Percentiles rank a stretch among this genome's conserved stretches.
Conservation (phyloP, 805 yeast genomes). For the Clavispora fructus region DNA sequence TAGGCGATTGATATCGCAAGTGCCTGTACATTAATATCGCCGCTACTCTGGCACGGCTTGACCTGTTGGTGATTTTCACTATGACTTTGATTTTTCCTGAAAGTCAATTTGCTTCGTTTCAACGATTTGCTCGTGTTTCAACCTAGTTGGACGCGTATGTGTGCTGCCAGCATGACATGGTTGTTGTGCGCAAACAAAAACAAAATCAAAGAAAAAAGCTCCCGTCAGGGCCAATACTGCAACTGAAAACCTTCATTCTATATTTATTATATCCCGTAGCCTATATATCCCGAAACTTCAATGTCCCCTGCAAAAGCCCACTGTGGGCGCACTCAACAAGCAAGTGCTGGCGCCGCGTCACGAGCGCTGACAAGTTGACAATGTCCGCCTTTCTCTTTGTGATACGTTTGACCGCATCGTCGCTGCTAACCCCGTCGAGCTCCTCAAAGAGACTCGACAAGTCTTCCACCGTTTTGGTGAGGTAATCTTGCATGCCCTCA, state of each 20-base stretch:
- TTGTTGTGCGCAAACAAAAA: too few species aligned
- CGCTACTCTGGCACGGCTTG: too few species aligned
- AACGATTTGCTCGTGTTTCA: too few species aligned
- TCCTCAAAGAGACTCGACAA: constrained; percentile 56
- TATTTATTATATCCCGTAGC: background rate
- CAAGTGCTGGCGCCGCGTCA: constrained; percentile 34
- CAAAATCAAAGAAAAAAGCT: too few species aligned
- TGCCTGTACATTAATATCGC: too few species aligned
- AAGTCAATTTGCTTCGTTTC: too few species aligned
- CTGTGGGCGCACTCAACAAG: constrained; percentile 41
- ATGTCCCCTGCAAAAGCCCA: constrained; percentile 33
- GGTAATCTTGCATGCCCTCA: constrained; percentile 63
- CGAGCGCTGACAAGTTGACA: constrained; percentile 39
- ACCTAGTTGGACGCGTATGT: too few species aligned
- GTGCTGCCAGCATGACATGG: too few species aligned
- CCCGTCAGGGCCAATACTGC: too few species aligned
- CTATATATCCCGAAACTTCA: constrained; percentile 13
- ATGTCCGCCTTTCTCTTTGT: constrained; percentile 33
- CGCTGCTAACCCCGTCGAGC: constrained; percentile 23
- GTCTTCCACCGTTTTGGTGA: constrained; percentile 64
- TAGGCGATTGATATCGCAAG: too few species aligned
- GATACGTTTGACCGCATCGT: constrained; percentile 25
- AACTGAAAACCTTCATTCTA: background rate
- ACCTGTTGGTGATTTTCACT: too few species aligned
- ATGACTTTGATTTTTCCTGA: too few species aligned